Percentiles rank a stretch among this genome's conserved stretches.
phyloP scores from a whole-genome alignment of 2,329 filamentous ascomycete species.

The Orbilia ellipsospora region DNA sequence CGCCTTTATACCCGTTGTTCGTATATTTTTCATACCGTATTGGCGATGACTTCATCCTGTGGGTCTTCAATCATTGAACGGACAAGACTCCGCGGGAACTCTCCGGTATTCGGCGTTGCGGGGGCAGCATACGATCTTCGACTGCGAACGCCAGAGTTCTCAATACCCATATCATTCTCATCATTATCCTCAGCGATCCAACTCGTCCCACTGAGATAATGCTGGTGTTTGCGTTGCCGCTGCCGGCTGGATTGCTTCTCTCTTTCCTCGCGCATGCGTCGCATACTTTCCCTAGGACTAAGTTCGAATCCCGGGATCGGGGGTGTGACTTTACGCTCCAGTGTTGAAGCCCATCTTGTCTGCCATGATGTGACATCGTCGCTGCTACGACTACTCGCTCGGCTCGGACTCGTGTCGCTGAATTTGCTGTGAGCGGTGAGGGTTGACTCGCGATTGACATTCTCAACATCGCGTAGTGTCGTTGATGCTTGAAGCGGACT shows the following conservation, averaged over 20 bases:
- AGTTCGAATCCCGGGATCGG: constrained; percentile 52
- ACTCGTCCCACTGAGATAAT: constrained; percentile 18
- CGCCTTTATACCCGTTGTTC: background rate
- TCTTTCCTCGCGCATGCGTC: constrained; percentile 44
- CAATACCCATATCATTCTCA: constrained; percentile 22
- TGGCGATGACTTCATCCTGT: constrained; percentile 22
- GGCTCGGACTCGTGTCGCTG: constrained; percentile 21
- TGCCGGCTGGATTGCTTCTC: constrained; percentile 27
- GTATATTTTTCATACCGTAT: background rate
- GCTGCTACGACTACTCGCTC: constrained; percentile 1
- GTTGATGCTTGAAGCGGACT: constrained; percentile 32
- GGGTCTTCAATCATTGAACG: constrained; percentile 42
- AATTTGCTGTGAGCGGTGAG: constrained; percentile 5
- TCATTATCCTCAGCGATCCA: constrained; percentile 36
- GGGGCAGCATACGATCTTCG: constrained; percentile 33
- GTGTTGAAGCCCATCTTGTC: constrained; percentile 36
- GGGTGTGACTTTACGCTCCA: constrained; percentile 51
- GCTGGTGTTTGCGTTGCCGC: constrained; percentile 20
- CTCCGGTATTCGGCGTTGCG: constrained; percentile 30
- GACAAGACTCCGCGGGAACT: constrained; percentile 40
- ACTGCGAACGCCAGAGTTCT: constrained; percentile 17
- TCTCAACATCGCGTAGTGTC: constrained; percentile 26
- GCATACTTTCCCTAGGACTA: constrained; percentile 46
- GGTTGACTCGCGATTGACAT: constrained; percentile 1
- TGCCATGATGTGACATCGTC: constrained; percentile 35